A percentile compares a stretch with the other conserved stretches of the same genome.
Conservation (phyloP, 768 basidiomycete genomes). For the Chalciporus chontae region DNA sequence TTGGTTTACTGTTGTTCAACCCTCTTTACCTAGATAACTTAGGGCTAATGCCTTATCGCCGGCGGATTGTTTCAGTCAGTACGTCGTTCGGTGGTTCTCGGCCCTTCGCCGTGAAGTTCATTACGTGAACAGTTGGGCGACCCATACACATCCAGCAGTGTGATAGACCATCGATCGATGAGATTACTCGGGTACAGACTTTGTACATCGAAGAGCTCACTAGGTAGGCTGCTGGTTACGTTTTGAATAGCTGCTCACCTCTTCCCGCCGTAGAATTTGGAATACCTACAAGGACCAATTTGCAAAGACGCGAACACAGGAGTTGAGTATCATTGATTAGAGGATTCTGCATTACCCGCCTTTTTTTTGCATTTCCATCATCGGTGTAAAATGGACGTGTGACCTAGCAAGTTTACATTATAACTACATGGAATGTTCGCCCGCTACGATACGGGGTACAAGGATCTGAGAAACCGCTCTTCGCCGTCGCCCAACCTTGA, state of each 20-base stretch:
- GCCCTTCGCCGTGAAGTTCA: not conserved
- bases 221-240: conserved; percentile 43
- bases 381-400: not conserved
- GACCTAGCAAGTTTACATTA: no score
- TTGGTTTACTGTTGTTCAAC: not conserved
- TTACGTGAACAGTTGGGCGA: conserved; percentile 61
- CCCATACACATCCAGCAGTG: conserved; percentile 79
- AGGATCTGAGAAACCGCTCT: no score
- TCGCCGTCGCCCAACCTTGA: no score
- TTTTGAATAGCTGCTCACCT: conserved; percentile 3
- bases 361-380: not conserved
- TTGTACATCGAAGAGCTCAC: conserved; percentile 91
- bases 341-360: not conserved
- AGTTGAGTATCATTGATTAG: conserved; percentile 76
- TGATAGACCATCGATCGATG: conserved; percentile 79
- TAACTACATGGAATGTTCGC: no score
- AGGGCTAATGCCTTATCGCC: conserved; percentile 93
- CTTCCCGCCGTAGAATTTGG: conserved; percentile 71
- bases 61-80: conserved; percentile 95
- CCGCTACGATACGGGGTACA: no score
- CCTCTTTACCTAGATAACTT: conserved; percentile 67
- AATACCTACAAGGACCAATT: conserved; percentile 93
- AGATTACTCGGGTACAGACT: conserved; percentile 74
- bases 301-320: conserved; percentile 74
- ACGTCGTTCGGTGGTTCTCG: conserved; percentile 36